Evolutionary conservation across 257 asterid species (phyloP).

Genomic region (Capsicum chinense): DNA sequence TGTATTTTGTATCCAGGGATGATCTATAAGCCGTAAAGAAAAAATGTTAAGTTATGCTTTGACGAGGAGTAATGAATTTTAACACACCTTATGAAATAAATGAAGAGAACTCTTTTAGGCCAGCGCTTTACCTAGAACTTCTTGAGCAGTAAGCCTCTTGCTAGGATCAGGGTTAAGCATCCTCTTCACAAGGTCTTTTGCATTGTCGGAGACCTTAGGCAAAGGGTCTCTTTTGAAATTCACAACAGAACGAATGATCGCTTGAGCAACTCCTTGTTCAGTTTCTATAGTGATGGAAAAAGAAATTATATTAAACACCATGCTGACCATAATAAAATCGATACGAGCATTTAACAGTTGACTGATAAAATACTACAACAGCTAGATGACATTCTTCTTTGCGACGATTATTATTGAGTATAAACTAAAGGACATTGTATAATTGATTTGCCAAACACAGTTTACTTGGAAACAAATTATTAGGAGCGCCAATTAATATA

Average conservation of each 20-base stretch:
- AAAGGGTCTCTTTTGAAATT: slow-evolving; percentile 58
- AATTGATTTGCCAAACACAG: background rate
- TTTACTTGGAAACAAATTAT: background rate
- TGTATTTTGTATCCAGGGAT: slow-evolving; percentile 58
- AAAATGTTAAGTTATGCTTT: background rate
- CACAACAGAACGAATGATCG: slow-evolving; percentile 54
- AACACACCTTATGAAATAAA: background rate
- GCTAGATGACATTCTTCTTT: background rate
- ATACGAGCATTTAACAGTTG: background rate
- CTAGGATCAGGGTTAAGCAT: slow-evolving; percentile 60
- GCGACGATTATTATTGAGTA: background rate
- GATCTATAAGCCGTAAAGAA: slow-evolving; percentile 43
- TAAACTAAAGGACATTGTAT: background rate
- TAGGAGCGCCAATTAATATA: background rate
- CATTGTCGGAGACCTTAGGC: slow-evolving; percentile 58
- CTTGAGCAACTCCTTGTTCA: slow-evolving; percentile 63
- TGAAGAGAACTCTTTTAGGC: background rate
- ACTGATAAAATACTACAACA: background rate
- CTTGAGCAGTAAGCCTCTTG: slow-evolving; percentile 55
- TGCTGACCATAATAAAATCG: background rate
- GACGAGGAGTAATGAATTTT: background rate
- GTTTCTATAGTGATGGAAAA: slow-evolving; percentile 42
- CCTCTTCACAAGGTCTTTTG: slow-evolving; percentile 56
- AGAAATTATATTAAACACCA: background rate
- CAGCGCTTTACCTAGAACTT: slow-evolving; percentile 46